These are phyloP conservation scores for Funneliformis caledonium DNA, from an alignment of 371 early-diverging fungal species.

Conservation along the genomic window DNA sequence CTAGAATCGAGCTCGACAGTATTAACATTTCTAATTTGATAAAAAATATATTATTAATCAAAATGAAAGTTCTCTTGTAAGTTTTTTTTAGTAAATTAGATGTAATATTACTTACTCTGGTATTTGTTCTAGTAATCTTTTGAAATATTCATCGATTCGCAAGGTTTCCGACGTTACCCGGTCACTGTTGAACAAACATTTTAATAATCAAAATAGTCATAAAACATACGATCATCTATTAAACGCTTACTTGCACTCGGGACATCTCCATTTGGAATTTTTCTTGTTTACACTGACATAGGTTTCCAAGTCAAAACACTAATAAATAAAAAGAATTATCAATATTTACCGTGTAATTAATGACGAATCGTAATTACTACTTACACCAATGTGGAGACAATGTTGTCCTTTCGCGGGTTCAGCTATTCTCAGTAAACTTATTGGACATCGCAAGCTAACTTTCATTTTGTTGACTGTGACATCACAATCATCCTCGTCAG, in stretches of 20 bases:
- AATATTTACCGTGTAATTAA: not conserved
- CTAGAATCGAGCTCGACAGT: not conserved
- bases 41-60: not conserved
- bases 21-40: slow-evolving; percentile 1
- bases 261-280: slow-evolving; percentile 28
- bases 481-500: slow-evolving; percentile 15
- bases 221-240: not conserved
- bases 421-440: slow-evolving; percentile 17
- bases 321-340: not conserved
- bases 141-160: slow-evolving; percentile 8
- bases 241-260: slow-evolving; percentile 16
- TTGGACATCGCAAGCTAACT: slow-evolving; percentile 26
- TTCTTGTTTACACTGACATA: slow-evolving; percentile 20
- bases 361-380: not conserved
- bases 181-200: not conserved
- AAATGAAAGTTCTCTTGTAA: not conserved
- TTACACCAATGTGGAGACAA: slow-evolving; percentile 27
- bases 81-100: not conserved
- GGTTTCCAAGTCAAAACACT: slow-evolving; percentile 29
- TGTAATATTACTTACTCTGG: not conserved
- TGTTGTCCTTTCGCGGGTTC: slow-evolving; percentile 30
- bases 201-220: not conserved
- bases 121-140: not conserved
- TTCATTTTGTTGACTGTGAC: slow-evolving; percentile 15
- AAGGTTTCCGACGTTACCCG: slow-evolving; percentile 1